Conservation (phyloP, 371 early-diverging fungal genomes). For the Mucor racemosus region DNA sequence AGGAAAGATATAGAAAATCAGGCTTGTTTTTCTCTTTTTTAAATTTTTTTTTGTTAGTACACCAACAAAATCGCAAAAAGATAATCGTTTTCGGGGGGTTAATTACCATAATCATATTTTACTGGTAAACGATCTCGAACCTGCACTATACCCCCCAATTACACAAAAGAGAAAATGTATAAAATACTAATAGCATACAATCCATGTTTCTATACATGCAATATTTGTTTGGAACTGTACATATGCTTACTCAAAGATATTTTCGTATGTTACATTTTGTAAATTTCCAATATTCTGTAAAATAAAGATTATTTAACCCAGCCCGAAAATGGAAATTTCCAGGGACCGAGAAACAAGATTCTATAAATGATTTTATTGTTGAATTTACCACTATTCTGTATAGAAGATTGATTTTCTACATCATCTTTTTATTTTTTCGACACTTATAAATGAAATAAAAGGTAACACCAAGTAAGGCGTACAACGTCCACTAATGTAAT, state of each 20-base stretch:
- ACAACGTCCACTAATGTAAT: background rate
- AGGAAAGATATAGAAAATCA: constrained; percentile 14
- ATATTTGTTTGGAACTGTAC: too few species aligned
- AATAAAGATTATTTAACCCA: background rate
- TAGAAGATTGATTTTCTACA: too few species aligned
- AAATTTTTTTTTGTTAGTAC: background rate
- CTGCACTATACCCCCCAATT: background rate
- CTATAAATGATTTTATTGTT: background rate
- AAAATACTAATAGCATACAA: too few species aligned
- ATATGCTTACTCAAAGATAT: too few species aligned
- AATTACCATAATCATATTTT: background rate
- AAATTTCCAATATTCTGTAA: too few species aligned
- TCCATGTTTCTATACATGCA: too few species aligned
- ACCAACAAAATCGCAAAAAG: background rate
- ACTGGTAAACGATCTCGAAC: background rate
- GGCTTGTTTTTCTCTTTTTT: background rate
- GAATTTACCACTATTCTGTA: background rate
- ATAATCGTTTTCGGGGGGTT: background rate
- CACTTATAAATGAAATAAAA: background rate
- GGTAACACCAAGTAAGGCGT: background rate
- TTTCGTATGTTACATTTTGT: too few species aligned
- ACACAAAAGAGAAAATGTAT: too few species aligned
- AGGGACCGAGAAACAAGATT: background rate
- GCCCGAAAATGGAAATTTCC: background rate
- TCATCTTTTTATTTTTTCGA: background rate